Conservation (phyloP, 2,329 filamentous ascomycete genomes). For the Aspergillus sergii region DNA sequence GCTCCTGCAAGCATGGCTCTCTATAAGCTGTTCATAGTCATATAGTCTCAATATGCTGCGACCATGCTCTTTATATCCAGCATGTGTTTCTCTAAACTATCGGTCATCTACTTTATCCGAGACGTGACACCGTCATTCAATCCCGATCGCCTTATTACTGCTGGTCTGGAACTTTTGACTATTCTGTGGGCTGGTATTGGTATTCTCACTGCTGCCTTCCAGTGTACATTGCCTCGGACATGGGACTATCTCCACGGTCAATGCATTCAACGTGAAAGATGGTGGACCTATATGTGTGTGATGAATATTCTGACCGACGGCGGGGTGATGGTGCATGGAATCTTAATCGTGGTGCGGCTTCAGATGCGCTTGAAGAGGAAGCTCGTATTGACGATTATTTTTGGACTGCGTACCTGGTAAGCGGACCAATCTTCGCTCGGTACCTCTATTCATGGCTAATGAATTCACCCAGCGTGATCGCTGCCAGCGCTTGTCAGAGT, state of each 20-base stretch:
- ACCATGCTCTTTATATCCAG: constrained; percentile 26
- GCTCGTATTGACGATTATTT: constrained; percentile 19
- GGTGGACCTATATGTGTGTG: constrained; percentile 28
- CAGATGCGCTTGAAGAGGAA: constrained; percentile 26
- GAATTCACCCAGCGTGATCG: constrained; percentile 23
- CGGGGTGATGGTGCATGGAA: constrained; percentile 25
- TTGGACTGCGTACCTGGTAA: constrained; percentile 27
- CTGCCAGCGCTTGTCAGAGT: constrained; percentile 26
- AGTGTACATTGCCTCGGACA: constrained; percentile 20
- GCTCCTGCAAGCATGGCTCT: not conserved
- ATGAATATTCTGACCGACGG: constrained; percentile 29
- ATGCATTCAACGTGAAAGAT: constrained; percentile 26
- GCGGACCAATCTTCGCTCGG: not conserved
- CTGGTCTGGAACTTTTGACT: constrained; percentile 15
- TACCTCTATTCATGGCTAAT: not conserved
- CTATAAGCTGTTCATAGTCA: not conserved
- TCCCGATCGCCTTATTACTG: constrained; percentile 20
- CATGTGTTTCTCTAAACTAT: constrained; percentile 28
- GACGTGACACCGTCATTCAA: constrained; percentile 24
- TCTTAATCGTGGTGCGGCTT: constrained; percentile 25
- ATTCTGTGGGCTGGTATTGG: constrained; percentile 19
- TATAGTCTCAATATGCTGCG: constrained; percentile 27
- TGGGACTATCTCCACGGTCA: constrained; percentile 24
- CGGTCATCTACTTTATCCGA: constrained; percentile 28
- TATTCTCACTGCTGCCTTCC: constrained; percentile 23